Evolutionary conservation across 345 rosid species (phyloP), one percentile per base, ranked within the genome.

Genomic region (Moringa oleifera): DNA sequence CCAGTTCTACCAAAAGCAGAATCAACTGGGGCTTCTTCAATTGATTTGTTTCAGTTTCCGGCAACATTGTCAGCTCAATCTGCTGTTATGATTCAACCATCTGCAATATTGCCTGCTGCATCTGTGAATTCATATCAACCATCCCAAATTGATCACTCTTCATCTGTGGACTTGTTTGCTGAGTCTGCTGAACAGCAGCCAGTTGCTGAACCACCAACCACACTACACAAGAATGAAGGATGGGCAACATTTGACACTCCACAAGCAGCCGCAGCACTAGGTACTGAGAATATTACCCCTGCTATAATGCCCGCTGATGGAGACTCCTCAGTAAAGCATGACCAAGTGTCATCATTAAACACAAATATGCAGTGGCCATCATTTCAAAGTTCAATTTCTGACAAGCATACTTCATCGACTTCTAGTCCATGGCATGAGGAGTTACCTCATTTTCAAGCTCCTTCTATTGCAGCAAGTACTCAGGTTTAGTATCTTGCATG

Each of bases 241-340:
- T 94, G 97, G 97, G 96, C 97, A 41, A 90, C 90, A 53, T 94
- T 94, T 80, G 96, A 88, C 65, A 81, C 83, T 66, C 63, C 75
- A 51, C 78, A n/a, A n/a, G n/a, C 84, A 51, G 72, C 72, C 59
- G 50, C 75, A 57, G 68, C 83, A 24, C 61, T 70, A 24, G 81
- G 69, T 64, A 59, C 58, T 59, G 71, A 51, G 65, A 71, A 59
- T 71, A 41, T 58, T 53, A 50, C 68, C 23, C 55, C 71, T 78
- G 65, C 79, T 36, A 62, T 25, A 31, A 47, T 68, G 59, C 65
- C 75, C 18, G 50, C 67, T 23, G 62, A 66, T 46, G 85, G 68
- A 55, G 72, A 55, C 63, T 68, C 75, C 46, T 47, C 77, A 50
- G 63, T 76, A 61, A 71, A 63, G 61, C 64, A 66, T 81, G 87